Evolutionary conservation across 2,329 filamentous ascomycete species (phyloP), one percentile per base, ranked within the genome.

Genomic region (Pseudocercospora fijiensis): DNA sequence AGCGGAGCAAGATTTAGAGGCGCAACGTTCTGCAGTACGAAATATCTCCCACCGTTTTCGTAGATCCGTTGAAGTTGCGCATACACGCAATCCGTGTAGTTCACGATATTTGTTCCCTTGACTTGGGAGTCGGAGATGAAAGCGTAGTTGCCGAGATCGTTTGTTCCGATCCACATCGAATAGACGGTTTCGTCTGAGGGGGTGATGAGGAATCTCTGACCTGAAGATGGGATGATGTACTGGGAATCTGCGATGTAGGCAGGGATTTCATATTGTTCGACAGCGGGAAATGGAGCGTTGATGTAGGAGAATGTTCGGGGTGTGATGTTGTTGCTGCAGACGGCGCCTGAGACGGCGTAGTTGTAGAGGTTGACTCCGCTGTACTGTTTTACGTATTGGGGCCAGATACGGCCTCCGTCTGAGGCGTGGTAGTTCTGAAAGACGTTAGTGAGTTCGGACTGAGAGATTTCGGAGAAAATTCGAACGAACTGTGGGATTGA

Each of bases 101-200:
- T 83, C 1, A 82, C 79, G 5, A 92, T 81, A 1, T 84, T 88
- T 24, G 85, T 86, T 11, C 83, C 84, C 1, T 22, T 0, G 78
- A 82, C 76, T 73, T 91, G 87, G 24, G 80, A 81, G 72, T 91
- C 88, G 4, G 83, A 86, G 30, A 93, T 75, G 72, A 92, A 89
- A 8, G 84, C 88, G 58, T 81, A 76, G 62, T 80, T 81, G 22
- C 90, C 90, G 9, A 94, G 79, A 71, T 95, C 90, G 73, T 94
- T 94, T 24, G 90, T 92, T 2, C 90, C 90, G 70, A 93, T 92
- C 89, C 89, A 93, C 57, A 93, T 83, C 0, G 86, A 83, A 71
- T 92, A 93, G 2, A 91, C 86, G 0, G 89, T 91, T 66, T 87
- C 86, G 28, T 84, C 77, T 1, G 82, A 70, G 1, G 79, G 81